These are phyloP conservation scores for Chaetomium olivaceum DNA, from an alignment of 2,329 filamentous ascomycete species.

Conservation along the genomic window DNA sequence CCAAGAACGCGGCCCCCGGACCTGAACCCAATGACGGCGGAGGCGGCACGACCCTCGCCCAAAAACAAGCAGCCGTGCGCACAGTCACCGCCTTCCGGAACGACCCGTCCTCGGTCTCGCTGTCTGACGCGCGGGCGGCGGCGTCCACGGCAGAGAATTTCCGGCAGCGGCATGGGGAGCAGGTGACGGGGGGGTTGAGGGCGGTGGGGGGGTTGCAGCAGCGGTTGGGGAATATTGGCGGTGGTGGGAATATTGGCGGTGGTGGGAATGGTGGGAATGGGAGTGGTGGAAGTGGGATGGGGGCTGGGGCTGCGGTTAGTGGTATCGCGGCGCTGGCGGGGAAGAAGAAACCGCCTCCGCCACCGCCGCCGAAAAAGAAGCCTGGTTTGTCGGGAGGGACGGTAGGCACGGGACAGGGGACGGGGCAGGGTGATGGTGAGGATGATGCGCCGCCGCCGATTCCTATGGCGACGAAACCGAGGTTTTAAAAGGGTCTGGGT, in stretches of 20 bases:
- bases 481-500: slow-evolving; percentile 20
- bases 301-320: neutral
- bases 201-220: slow-evolving; percentile 60
- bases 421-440: slow-evolving; percentile 15
- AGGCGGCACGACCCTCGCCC: slow-evolving; percentile 36
- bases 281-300: neutral
- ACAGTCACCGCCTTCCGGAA: slow-evolving; percentile 62
- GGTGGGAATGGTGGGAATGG: neutral
- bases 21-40: no score
- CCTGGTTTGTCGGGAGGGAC: slow-evolving; percentile 38
- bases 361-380: slow-evolving; percentile 57
- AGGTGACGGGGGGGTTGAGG: slow-evolving; percentile 52
- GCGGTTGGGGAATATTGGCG: slow-evolving; percentile 52
- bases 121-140: slow-evolving; percentile 58
- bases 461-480: slow-evolving; percentile 39
- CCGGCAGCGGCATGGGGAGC: slow-evolving; percentile 67
- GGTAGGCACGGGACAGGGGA: slow-evolving; percentile 13
- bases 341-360: slow-evolving; percentile 57
- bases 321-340: slow-evolving; percentile 33
- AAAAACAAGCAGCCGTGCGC: slow-evolving; percentile 64
- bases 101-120: slow-evolving; percentile 61
- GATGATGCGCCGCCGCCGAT: slow-evolving; percentile 50
- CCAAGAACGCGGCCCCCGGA: slow-evolving; percentile 15
- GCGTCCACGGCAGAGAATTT: slow-evolving; percentile 68
- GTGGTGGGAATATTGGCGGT: neutral